Percentiles rank a stretch among this genome's conserved stretches.
phyloP scores from a whole-genome alignment of 1,139 yeast genomes.

The Yamadazyma epiphylla region DNA sequence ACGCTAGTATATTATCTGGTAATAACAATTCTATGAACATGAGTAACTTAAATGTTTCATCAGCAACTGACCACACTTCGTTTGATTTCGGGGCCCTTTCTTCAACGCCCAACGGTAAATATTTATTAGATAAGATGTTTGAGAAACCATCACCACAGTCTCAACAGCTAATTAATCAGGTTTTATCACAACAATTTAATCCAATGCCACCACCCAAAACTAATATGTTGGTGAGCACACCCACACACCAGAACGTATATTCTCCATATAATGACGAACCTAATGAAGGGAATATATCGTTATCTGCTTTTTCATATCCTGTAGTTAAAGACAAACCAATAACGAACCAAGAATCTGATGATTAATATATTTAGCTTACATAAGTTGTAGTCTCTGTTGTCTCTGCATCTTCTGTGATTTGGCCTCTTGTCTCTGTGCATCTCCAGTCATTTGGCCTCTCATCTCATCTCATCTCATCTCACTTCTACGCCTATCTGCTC shows the following conservation, averaged over 20 bases:
- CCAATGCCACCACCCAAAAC: conserved; percentile 27
- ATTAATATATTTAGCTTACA: conserved; percentile 7
- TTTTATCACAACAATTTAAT: conserved; percentile 17
- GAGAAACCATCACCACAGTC: conserved; percentile 39
- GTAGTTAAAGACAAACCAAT: conserved; percentile 5
- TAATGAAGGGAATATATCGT: conserved; percentile 11
- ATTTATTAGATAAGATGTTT: conserved; percentile 36
- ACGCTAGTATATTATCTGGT: conserved; percentile 22
- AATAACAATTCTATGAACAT: conserved; percentile 21
- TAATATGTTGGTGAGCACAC: conserved; percentile 43
- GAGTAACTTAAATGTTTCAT: conserved; percentile 20
- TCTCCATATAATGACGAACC: conserved; percentile 9
- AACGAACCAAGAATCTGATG: conserved; percentile 6
- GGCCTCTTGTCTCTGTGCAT: too few relatives aligned
- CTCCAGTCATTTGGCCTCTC: too few relatives aligned
- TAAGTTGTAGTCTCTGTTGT: too few relatives aligned
- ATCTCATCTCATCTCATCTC: too few relatives aligned
- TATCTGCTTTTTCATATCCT: conserved; percentile 13
- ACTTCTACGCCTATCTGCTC: too few relatives aligned
- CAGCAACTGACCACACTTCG: conserved; percentile 18
- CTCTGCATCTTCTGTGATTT: too few relatives aligned
- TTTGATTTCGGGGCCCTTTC: conserved; percentile 27
- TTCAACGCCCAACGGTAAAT: conserved; percentile 43
- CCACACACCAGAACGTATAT: conserved; percentile 31
- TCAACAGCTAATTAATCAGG: conserved; percentile 18